These are phyloP conservation scores for Ananas comosus DNA, from an alignment of 176 grass and related monocot species.

Conservation along the genomic window DNA sequence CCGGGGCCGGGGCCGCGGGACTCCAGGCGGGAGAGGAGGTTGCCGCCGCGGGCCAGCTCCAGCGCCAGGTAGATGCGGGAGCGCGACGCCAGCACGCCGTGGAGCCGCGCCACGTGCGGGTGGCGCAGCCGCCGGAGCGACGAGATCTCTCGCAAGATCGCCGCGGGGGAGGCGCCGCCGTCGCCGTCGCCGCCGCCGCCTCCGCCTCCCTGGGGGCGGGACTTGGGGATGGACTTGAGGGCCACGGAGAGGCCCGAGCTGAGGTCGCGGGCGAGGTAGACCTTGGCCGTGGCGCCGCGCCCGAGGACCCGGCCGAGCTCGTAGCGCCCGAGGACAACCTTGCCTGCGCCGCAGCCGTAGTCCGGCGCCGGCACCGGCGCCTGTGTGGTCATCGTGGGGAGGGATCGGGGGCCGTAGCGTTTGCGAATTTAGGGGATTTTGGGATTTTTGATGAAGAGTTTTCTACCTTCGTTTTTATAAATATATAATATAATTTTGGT, in stretches of 20 bases:
- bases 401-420: too few species aligned
- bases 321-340: slow-evolving; percentile 47
- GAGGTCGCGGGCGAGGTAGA: slow-evolving; percentile 62
- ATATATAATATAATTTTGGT: too few species aligned
- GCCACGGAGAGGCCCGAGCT: slow-evolving; percentile 46
- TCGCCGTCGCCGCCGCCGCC: too few species aligned
- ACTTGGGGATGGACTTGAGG: slow-evolving; percentile 72
- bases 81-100: slow-evolving; percentile 57
- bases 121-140: slow-evolving; percentile 50
- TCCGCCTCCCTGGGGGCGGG: slow-evolving; percentile 10
- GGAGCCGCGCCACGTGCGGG: slow-evolving; percentile 61
- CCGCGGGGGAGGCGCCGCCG: not conserved
- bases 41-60: slow-evolving; percentile 63
- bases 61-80: slow-evolving; percentile 65
- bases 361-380: not conserved
- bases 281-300: slow-evolving; percentile 87
- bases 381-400: not conserved
- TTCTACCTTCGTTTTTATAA: too few species aligned
- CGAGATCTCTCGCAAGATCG: slow-evolving; percentile 46
- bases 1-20: slow-evolving; percentile 21
- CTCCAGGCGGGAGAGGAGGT: slow-evolving; percentile 52
- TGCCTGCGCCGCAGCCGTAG: not conserved
- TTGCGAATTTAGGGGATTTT: too few species aligned
- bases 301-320: slow-evolving; percentile 60
- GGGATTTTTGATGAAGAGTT: too few species aligned